Percentiles rank a stretch among this genome's conserved stretches.
Evolutionary conservation across 163 green algal genomes (phyloP).

Genomic region (Chlamydomonas reinhardtii): DNA sequence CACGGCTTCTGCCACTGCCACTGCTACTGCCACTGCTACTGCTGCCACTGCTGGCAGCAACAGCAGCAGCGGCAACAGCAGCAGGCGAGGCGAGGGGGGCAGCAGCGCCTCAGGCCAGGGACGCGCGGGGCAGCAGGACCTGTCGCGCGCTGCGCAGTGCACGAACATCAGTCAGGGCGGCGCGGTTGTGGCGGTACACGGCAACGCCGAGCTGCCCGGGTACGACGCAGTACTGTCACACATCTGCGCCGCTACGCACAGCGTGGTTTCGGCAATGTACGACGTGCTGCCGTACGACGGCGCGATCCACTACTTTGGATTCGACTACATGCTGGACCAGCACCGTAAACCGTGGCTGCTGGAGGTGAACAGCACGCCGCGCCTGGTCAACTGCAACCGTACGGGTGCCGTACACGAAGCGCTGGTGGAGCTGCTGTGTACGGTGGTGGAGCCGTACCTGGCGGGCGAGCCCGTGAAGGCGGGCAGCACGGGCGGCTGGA

Average conservation of each 20-base stretch:
- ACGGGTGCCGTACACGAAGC: conserved; percentile 7
- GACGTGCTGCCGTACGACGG: not conserved
- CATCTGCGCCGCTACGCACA: not conserved
- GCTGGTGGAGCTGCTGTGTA: conserved; percentile 8
- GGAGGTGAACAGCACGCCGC: conserved; percentile 75
- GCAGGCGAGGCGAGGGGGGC: too few species aligned
- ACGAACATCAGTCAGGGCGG: conserved; percentile 20
- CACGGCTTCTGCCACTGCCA: too few species aligned
- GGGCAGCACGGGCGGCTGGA: not conserved
- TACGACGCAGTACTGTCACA: not conserved
- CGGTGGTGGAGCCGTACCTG: not conserved
- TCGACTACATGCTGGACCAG: conserved; percentile 77
- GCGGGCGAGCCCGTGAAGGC: not conserved
- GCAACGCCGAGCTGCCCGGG: not conserved
- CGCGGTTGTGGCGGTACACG: not conserved
- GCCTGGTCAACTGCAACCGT: conserved; percentile 52
- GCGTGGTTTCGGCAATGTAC: conserved; percentile 1
- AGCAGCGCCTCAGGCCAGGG: too few species aligned
- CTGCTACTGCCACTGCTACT: too few species aligned
- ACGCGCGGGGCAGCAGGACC: not conserved
- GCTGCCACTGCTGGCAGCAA: too few species aligned
- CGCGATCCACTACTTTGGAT: conserved; percentile 32
- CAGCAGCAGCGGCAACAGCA: too few species aligned
- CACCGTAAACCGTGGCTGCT: conserved; percentile 67
- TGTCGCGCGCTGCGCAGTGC: not conserved